Evolutionary conservation across 352 stramenopile species (phyloP), one percentile per base, ranked within the genome.

Genomic region (Phytophthora pini): DNA sequence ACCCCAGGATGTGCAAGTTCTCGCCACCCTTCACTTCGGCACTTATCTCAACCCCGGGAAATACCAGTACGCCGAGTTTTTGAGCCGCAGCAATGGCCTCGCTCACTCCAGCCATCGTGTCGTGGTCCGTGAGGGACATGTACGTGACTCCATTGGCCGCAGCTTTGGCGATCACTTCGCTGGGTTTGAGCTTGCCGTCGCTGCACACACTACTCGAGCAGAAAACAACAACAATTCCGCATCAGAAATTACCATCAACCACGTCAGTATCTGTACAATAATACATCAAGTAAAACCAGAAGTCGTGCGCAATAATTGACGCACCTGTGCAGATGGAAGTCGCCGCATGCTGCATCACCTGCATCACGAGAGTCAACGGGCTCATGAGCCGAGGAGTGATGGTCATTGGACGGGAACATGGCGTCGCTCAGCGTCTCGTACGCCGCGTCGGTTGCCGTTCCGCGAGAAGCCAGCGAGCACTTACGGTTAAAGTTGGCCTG

Each of bases 281-380:
- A 36, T 46, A 40, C 27, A 50, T 46, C 27, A 67, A 38, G 13
- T 38, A 39, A 44, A 10, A 50, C 36, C 31, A 26, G 31, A 49
- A 24, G 13, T 50, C 59, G 31, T 49, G 22, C 49, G 49, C 29
- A 61, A 15, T 51, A n/a, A 17, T 52, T 20, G 6, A 49, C 60
- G 43, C 31, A 93, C 87, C 87, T 95, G 77, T 95, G 87, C 69
- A 95, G 55, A 67, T 95, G 87, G 56, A 95, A 95, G 59, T 95
- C 87, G 3, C 82, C 87, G 32, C 77, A 72, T 32, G 81, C 70
- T 44, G 56, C 58, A 65, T 76, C 78, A 74, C 80, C 85, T 94
- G 73, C 65, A 77, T 75, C 65, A 81, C 57, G 65, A 84, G 56
- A 72, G 57, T 68, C 54, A 62, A 15, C 26, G 40, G 34, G 20